A percentile compares a stretch with the other conserved stretches of the same genome.
Conservation (phyloP, 495 filamentous ascomycete species). For the Neurospora sublineolata region DNA sequence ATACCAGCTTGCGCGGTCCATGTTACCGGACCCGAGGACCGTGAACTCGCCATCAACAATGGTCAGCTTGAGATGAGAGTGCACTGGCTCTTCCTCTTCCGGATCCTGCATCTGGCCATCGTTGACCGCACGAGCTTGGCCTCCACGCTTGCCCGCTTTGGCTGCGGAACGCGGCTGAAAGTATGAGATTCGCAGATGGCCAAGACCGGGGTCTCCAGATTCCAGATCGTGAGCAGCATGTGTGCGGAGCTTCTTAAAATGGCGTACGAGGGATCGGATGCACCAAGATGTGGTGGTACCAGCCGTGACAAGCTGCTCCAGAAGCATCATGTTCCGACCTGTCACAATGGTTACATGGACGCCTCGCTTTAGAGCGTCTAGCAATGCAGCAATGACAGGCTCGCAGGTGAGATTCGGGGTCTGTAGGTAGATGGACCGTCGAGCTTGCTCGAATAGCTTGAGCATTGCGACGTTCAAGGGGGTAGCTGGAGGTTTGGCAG, state of each 20-base stretch:
- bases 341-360: conserved; percentile 54
- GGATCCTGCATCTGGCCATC: neutral
- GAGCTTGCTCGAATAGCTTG: conserved; percentile 39
- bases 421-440: conserved; percentile 47
- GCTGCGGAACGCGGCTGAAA: conserved; percentile 21
- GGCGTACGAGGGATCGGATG: conserved; percentile 39
- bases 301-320: conserved; percentile 62
- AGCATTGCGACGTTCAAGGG: conserved; percentile 57
- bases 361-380: conserved; percentile 44
- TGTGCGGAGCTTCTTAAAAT: conserved; percentile 23
- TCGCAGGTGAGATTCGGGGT: conserved; percentile 60
- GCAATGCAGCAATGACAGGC: conserved; percentile 42
- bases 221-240: conserved; percentile 15
- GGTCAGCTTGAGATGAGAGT: conserved; percentile 60
- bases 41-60: conserved; percentile 48
- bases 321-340: conserved; percentile 52
- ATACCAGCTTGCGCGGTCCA: conserved; percentile 66
- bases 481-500: conserved; percentile 42
- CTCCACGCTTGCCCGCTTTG: neutral
- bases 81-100: conserved; percentile 40
- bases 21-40: conserved; percentile 62
- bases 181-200: conserved; percentile 38
- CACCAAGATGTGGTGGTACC: conserved; percentile 52
- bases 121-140: neutral
- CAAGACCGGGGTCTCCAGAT: conserved; percentile 18